Evolutionary conservation across 345 rosid species (phyloP).

Genomic region (Adansonia digitata): DNA sequence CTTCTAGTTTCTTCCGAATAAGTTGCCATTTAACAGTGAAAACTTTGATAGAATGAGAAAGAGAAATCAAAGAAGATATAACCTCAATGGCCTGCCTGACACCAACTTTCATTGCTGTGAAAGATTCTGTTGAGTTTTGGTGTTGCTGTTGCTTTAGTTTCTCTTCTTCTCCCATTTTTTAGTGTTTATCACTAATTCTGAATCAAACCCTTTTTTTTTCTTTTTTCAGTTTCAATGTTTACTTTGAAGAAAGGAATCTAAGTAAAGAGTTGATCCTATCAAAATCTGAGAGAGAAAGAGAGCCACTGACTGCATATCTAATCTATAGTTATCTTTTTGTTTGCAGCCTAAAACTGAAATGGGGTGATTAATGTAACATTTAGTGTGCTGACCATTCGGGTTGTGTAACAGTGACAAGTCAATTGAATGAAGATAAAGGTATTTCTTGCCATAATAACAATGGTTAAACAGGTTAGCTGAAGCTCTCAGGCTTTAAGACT

Average conservation of each 20-base stretch:
- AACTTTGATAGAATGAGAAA: slow-evolving; percentile 59
- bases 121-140: slow-evolving; percentile 14
- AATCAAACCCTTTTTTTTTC: too few species aligned
- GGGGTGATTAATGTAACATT: slow-evolving; percentile 3
- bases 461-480: neutral
- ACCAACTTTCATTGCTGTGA: slow-evolving; percentile 27
- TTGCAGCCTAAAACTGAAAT: slow-evolving; percentile 17
- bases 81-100: slow-evolving; percentile 45
- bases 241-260: neutral
- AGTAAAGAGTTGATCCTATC: neutral
- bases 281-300: neutral
- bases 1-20: slow-evolving; percentile 66
- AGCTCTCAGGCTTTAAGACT: neutral
- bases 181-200: too few species aligned
- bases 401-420: slow-evolving; percentile 17
- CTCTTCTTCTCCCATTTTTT: too few species aligned
- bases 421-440: slow-evolving; percentile 2
- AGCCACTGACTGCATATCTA: neutral
- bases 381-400: slow-evolving; percentile 14
- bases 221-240: neutral
- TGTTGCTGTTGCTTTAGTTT: slow-evolving; percentile 3
- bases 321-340: slow-evolving; percentile 13
- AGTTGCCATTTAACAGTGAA: slow-evolving; percentile 80
- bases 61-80: slow-evolving; percentile 56
- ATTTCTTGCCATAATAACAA: slow-evolving; percentile 3